Percentiles rank a stretch among this genome's conserved stretches.
phyloP scores from a whole-genome alignment of 257 asterid genomes.

The Jacaranda copaia region DNA sequence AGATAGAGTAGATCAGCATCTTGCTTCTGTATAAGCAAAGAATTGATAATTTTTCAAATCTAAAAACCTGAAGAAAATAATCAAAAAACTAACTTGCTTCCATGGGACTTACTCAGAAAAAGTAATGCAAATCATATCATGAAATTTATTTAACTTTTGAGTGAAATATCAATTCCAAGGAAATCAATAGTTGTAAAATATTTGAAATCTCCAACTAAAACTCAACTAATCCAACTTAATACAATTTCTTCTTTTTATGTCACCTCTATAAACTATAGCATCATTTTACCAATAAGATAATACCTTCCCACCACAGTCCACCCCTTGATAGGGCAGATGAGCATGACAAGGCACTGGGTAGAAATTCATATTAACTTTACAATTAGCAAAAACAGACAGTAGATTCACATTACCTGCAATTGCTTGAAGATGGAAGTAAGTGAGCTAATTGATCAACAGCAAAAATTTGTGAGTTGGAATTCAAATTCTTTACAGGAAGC shows the following conservation, averaged over 20 bases:
- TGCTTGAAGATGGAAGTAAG: constrained; percentile 37
- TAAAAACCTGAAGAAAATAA: not conserved
- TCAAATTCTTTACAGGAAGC: constrained; percentile 26
- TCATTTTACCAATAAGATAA: no score
- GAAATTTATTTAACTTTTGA: not conserved
- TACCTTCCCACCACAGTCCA: no score
- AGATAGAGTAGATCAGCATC: not conserved
- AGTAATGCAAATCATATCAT: not conserved
- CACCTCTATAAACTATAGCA: not conserved
- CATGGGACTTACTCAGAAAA: not conserved
- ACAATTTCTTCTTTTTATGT: not conserved
- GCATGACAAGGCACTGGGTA: no score
- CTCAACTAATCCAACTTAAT: no score
- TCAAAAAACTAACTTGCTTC: not conserved
- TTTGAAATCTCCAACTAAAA: no score
- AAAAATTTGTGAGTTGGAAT: constrained; percentile 2
- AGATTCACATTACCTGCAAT: constrained; percentile 31
- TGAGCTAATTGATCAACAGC: constrained; percentile 26
- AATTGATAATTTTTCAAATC: not conserved
- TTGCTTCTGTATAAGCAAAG: not conserved
- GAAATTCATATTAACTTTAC: no score
- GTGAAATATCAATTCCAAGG: not conserved
- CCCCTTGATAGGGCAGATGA: no score
- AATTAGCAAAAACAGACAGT: no score
- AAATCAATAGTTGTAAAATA: no score